Base-by-base conservation (phyloP, 2,329 filamentous ascomycete species). In the Xylaria digitata region DNA sequence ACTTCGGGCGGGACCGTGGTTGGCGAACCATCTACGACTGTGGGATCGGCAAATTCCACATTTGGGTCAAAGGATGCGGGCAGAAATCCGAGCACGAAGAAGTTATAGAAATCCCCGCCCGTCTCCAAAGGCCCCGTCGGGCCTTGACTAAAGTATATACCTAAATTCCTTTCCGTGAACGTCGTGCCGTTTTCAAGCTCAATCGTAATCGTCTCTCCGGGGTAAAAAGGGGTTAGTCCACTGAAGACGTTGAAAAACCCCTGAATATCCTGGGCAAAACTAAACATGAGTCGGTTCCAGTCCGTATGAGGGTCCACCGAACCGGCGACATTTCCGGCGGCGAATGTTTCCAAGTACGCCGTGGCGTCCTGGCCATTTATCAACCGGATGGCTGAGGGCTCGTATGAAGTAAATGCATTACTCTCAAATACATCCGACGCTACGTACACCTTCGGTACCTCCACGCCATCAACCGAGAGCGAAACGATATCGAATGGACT, bases 21-120 rank as follows among this genome's bases (percentile, higher is more conserved):
- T 26, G 26, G 26, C 26, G 26, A 26, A 26, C 5, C 26, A 26
- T 26, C 26, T 26, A 26, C 26, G 26, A 26, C 26, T 26, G 26
- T 26, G 26, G 26, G 26, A 26, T 26, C 26, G 26, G 26, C 26
- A 5, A 26, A 26, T 2, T 26, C 26, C 26, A 26, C 26, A 26
- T 26, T 26, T 37, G 59, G 30, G 9, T 65, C 34, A 21, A 59
- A 68, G 5, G 68, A 67, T 0, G 68, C 67, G 0, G 74, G 74
- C n/a, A 62, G 50, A 30, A 72, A 63, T 1, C 74, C 74, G 4
- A 75, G 59, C 1, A 83, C 81, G 40, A 82, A 82, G 70, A 78
- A 81, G 63, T 82, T 81, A 73, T 80, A 83, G 58, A 82, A 80
- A 64, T 82, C 80, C 1, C 79, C 80, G 0, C 76, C 79, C 1